Evolutionary conservation across 768 basidiomycete genomes (phyloP), one percentile per base, ranked within the genome.

Genomic region (Boletus speciosus): DNA sequence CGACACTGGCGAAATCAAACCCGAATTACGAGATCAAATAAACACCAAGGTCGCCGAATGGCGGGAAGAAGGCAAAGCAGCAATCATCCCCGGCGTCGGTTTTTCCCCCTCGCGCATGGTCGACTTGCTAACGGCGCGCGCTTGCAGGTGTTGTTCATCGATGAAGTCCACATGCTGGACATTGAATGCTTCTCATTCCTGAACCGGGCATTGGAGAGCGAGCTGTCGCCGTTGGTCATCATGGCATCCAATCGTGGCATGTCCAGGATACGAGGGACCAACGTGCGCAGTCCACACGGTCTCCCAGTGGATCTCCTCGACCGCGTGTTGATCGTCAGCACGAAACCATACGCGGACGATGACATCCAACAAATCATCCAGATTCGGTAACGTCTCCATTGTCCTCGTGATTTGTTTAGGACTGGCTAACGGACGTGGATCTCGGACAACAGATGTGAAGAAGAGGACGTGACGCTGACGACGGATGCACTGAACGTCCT

Each of bases 131-230:
- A 52, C 16, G 0, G 3, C 3, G 25, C 25, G 9, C 16, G 7
- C 38, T 12, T 23, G 7, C 62, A 95, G 92, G 92, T 97, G n/a
- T 78, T 97, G 12, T 98, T 98, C 77, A 97, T 98, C 62, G 96
- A 98, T 72, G 96, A 98, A 74, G 96, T 98, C 12, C 96, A 98
- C 78, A 99, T 99, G 96, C 85, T 99, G 60, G 96, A 99, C 71
- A 98, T 99, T 58, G 96, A 98, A 70, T 98, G 96, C 68, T 98
- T 98, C 78, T 97, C 95, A 7, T 99, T 95, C 81, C 78, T 99
- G 55, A 99, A 99, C 70, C 85, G 96, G 34, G 96, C 96, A 2
- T 78, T 99, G 45, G 96, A 99, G 69, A 86, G 86, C 56, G 95
- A 96, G 57, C 79, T 98, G 1, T 86, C 96, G 1, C 96, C 96